A percentile compares a stretch with the other conserved stretches of the same genome.
Conservation (phyloP, 2,329 filamentous ascomycete species). For the Magnaporthiopsis incrustans region DNA sequence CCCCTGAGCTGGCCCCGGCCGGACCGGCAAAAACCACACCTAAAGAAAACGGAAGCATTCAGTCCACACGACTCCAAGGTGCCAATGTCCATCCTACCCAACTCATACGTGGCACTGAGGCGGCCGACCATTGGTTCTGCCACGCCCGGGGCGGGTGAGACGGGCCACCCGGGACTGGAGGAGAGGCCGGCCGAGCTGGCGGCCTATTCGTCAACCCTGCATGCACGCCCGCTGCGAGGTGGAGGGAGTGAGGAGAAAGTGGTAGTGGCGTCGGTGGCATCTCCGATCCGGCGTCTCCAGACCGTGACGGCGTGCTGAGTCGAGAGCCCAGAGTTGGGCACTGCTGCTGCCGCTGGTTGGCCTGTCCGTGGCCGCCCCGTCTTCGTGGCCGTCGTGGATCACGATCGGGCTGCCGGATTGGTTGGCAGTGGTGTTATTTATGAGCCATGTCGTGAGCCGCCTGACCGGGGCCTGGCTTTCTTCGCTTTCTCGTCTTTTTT, state of each 20-base stretch:
- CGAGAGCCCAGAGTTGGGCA: neutral
- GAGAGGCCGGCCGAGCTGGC: no score
- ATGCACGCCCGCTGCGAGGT: neutral
- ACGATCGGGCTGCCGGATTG: neutral
- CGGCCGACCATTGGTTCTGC: neutral
- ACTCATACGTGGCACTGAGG: neutral
- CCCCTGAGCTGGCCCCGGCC: neutral
- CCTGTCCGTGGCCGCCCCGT: neutral
- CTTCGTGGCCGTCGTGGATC: neutral
- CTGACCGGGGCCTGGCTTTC: neutral
- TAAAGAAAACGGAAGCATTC: neutral
- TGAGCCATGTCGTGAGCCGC: neutral
- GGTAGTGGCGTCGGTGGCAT: neutral
- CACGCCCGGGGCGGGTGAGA: neutral
- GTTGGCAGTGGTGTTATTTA: neutral
- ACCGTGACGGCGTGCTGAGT: neutral
- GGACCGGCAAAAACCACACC: neutral
- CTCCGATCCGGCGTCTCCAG: neutral
- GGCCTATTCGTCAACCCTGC: neutral
- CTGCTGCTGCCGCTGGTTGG: neutral
- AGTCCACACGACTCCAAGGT: neutral
- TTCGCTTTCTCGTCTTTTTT: neutral
- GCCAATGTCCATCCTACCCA: neutral
- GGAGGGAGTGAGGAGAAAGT: neutral
- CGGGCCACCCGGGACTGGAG: neutral